Evolutionary conservation across 495 filamentous ascomycete genomes (phyloP), one percentile per base, ranked within the genome.

Genomic region (Aspergillus ostianus): DNA sequence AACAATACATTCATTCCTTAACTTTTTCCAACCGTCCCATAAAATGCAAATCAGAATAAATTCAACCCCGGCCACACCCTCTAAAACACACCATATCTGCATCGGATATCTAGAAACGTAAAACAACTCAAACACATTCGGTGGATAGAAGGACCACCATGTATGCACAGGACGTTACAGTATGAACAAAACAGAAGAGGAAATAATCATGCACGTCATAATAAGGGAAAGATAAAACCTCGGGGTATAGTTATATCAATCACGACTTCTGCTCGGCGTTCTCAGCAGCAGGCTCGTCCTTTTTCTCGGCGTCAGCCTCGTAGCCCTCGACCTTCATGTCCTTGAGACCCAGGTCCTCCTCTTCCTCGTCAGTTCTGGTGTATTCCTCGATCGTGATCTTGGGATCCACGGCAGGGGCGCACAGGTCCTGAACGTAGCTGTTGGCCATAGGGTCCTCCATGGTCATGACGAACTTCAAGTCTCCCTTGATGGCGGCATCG

Each of bases 251-350:
- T 56, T 53, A 52, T 44, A 18, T 47, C 41, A 47, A 61, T 70
- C 55, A 66, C 56, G 65, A 58, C 61, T 70, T 56, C 59, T 70
- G 64, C 53, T 70, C 57, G 56, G 46, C 61, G 32, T 52, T 58
- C 18, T 44, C 59, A 18, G 58, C 48, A 23, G 47, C 51, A 18
- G 47, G 47, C n/a, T 67, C 61, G 57, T 72, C 63, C 51, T 69
- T 56, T 29, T 70, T 61, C 59, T 77, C 65, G 1, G 47, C 61
- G 64, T 83, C 84, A 48, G 84, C 77, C 67, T 88, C 91, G 75
- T 97, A 97, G 0, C 85, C 86, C 68, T 97, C 91, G 0, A 87
- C 88, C 80, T 92, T 95, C 86, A 98, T 98, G 67, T 98, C 93
- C 46, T 73, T 84, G 63, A 98, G 75, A 0, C 94, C 94, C 20